Evolutionary conservation across 768 basidiomycete genomes (phyloP), one percentile per base, ranked within the genome.

Genomic region (Tricholomella constricta): DNA sequence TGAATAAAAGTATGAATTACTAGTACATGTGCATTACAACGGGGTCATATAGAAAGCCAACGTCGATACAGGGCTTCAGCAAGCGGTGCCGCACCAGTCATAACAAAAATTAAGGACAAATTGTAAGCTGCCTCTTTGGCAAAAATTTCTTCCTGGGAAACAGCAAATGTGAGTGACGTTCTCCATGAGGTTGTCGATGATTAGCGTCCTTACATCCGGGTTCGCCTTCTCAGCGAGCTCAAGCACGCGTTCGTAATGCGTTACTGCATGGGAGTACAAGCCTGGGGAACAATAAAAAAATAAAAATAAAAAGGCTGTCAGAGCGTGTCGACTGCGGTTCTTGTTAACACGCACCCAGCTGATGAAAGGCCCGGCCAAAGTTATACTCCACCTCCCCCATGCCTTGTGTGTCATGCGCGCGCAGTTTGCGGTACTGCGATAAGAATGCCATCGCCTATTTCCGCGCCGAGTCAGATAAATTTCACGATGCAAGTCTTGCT

Each of bases 341-440:
- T 9, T 11, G 11, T 22, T 5, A 43, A 43, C 23, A 61, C 80
- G 49, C 55, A 93, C 94, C 91, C n/a, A 97, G 75, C 54, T 94
- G 90, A 64, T 98, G 96, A 66, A 97, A 98, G 1, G 85, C 83
- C 41, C 96, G 78, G 0, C 88, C 96, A 64, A 95, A 91, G 68
- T 99, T 99, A 67, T 82, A 98, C 52, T 99, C 92, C 3, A 96
- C 86, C 68, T 98, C 95, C 25, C 84, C 80, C 20, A 79, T 59
- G 2, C 73, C 76, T 2, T 74, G 67, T 2, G 69, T 66, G 43
- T 73, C 72, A 2, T 59, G 69, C 37, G 73, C 75, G 12, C 88
- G 78, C 2, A 89, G 63, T n/a, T 76, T 74, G 15, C 93, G 82
- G 67, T 98, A 99, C 43, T 84, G 81, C 0, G 86, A 79, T 22